Base-by-base conservation (phyloP, 169 alveolate genomes). In the Plasmodium inui region DNA sequence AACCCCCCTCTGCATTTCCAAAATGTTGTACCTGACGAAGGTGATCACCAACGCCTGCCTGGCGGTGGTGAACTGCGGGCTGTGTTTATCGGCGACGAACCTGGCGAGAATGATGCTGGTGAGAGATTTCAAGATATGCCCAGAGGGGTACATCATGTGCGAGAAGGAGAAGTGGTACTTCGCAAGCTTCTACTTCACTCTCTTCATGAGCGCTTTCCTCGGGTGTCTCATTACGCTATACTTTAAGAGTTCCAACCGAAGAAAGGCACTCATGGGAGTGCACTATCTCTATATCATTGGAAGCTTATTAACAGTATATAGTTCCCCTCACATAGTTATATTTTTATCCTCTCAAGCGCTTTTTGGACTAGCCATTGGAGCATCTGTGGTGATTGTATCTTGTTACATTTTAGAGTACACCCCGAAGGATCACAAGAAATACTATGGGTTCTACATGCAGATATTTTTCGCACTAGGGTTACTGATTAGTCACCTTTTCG, bases 301-400 rank as follows among this genome's bases (percentile, higher is more conserved):
- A 41, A 81, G 94, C 34, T 19, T 80, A 44, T 80, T 89, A 41
- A 50, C 94, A 9, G 17, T 89, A 14, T 89, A 86, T 53, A 74
- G 26, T 55, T n/a, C 67, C 12, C 91, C 94, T 7, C 94, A 89
- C 72, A 44, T 89, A 19, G 53, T 89, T 6, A 30, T 89, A 61
- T 80, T 80, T 70, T 89, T 89, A 89, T 89, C 80, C 44, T 57
- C 90, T 14, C 91, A 89, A 80, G 94, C 94, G 6, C 67, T 89
- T 41, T 89, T 81, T 44, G 94, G 94, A 17, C 53, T 89, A 89
- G 73, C 94, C 17, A 80, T 89, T n/a, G 94, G 94, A 80, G 81
- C 74, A 3, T 39, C 94, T 9, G 53, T 89, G n/a, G 94, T 89
- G 22, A 89, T 44, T 28, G 94, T 73, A n/a, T 17, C 81, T 61